phyloP scores from a whole-genome alignment of 495 filamentous ascomycete genomes.

The Penicillium ucsense region DNA sequence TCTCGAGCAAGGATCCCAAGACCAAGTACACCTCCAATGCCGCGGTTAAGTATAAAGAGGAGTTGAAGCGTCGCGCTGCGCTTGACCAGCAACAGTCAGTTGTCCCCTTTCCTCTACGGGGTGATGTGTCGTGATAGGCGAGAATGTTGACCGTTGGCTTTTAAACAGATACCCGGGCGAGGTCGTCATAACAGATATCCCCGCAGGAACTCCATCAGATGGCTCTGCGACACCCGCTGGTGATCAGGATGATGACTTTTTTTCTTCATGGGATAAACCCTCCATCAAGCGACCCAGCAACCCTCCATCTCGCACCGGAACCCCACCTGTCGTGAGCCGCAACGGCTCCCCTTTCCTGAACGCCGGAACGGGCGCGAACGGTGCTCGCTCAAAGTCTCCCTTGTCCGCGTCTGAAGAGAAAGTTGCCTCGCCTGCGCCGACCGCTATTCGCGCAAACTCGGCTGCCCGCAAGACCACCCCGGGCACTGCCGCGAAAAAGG shows the following conservation, averaged over 20 bases:
- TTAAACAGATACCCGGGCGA: slow-evolving; percentile 66
- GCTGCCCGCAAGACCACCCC: slow-evolving; percentile 64
- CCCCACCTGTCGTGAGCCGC: slow-evolving; percentile 74
- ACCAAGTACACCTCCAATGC: slow-evolving; percentile 89
- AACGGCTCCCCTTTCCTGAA: slow-evolving; percentile 85
- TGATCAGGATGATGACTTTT: slow-evolving; percentile 87
- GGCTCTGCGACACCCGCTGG: slow-evolving; percentile 61
- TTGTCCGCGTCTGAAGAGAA: slow-evolving; percentile 53
- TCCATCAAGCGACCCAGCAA: slow-evolving; percentile 94
- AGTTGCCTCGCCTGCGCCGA: slow-evolving; percentile 32
- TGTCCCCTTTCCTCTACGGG: background rate
- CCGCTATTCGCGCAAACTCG: slow-evolving; percentile 63
- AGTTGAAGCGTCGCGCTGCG: slow-evolving; percentile 73
- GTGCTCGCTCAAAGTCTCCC: slow-evolving; percentile 70
- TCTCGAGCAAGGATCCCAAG: slow-evolving; percentile 92
- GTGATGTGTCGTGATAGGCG: background rate
- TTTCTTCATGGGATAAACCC: slow-evolving; percentile 97
- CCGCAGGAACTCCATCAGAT: slow-evolving; percentile 47
- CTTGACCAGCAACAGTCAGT: slow-evolving; percentile 70
- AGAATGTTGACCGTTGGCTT: slow-evolving; percentile 11
- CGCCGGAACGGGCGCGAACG: slow-evolving; percentile 58
- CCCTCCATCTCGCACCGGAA: slow-evolving; percentile 82
- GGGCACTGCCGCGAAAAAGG: slow-evolving; percentile 55
- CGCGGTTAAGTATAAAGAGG: slow-evolving; percentile 93
- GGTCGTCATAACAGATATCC: slow-evolving; percentile 73